Base-by-base conservation (phyloP, 1,284 basidiomycete species). In the Gastroboletus turbinatus region DNA sequence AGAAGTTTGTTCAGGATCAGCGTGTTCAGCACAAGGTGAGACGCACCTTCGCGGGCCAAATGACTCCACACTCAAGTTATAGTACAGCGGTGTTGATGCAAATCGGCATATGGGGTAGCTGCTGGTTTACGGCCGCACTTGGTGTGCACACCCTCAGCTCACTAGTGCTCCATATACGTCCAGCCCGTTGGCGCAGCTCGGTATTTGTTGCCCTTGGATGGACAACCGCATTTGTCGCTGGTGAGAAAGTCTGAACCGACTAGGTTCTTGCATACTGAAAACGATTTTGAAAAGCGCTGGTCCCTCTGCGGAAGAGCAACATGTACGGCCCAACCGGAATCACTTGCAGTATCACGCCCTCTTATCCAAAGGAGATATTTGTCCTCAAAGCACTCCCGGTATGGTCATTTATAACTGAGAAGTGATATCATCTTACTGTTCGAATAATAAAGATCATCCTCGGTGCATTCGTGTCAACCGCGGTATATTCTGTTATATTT, bases 61-160 rank as follows among this genome's bases (percentile, higher is more conserved):
- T n/a, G 30, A 10, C 5, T 8, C 4, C 17, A 10, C 16, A 46
- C 52, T 59, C 40, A 61, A 38, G 53, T 36, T 51, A 27, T 46
- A 17, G 14, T 21, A 38, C 47, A 84, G 85, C 75, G 25, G 69
- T 79, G 51, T 63, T 90, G 39, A 82, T 79, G 74, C 82, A 88
- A 62, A 72, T 86, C 38, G 86, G 84, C 25, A 81, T 83, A 62
- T 80, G 82, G 66, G 76, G 80, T 3, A 78, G 76, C 25, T 83
- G 82, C 11, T 89, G 82, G 72, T 90, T 89, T 67, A 85, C 82
- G 1, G 75, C 81, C 8, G 75, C 78, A 11, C 85, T 88, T 57
- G 83, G 82, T 3, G 63, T 87, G n/a, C 88, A 90, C 67, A 82
- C 84, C 0, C 85, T 89, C 73, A 80, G 77, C 61, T 82, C 84